Evolutionary conservation across 176 grass and related monocot genomes (phyloP), one percentile per base, ranked within the genome.

Genomic region (Phragmites australis): DNA sequence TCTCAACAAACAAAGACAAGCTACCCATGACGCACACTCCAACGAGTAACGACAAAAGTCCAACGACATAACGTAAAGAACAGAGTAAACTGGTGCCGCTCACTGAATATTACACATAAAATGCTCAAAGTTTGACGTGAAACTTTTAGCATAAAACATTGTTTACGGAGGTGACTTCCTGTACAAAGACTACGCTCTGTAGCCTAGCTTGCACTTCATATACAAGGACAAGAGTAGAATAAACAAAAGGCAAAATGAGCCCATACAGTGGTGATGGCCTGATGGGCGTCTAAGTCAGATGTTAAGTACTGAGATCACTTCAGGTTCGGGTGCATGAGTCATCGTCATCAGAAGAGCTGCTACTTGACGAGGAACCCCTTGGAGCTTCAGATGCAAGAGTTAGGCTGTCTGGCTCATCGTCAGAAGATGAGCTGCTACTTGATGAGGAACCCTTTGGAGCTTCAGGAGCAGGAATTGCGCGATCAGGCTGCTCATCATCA

Each of bases 351-450:
- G n/a, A n/a, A n/a, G 14, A 30, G 7, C 72, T 12, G 22, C 27
- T 43, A 79, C 78, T 19, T 63, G n/a, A n/a, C n/a, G n/a, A n/a
- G 13, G 48, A 49, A 14, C 59, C 69, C 27, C 56, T 50, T n/a
- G n/a, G n/a, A 40, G 15, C 9, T 4, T 72, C 13, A 55, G 9
- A 10, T 54, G 51, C 39, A 6, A 13, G 25, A 76, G 13, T 9
- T 30, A 30, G 2, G 6, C 32, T 51, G 10, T 37, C 46, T 41
- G 34, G 52, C 46, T 90, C 75, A 87, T 86, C 79, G 40, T 69
- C 75, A 6, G 57, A 72, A 60, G 70, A 59, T 7, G 16, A 65
- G 9, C 16, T 65, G 63, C 63, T 72, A 39, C 70, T 32, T 12
- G 70, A 53, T 18, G 34, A 26, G 19, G 52, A 82, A 31, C 9